Percentiles rank a stretch among this genome's conserved stretches.
These are phyloP conservation scores for Talaromyces nanjingensis DNA, from an alignment of 495 filamentous ascomycete genomes.

Conservation along the genomic window DNA sequence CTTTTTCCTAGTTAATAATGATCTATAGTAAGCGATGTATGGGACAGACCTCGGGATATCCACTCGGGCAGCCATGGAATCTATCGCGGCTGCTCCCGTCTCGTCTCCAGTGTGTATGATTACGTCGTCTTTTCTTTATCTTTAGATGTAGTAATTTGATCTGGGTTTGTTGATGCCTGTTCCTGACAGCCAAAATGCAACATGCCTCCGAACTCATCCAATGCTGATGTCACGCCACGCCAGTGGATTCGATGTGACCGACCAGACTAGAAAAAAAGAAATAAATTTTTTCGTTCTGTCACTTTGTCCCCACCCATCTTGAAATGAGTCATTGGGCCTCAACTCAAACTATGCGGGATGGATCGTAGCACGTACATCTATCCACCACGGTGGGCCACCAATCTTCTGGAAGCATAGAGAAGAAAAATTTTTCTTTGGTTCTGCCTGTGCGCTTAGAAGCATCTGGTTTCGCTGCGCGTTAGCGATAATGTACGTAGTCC, in stretches of 20 bases:
- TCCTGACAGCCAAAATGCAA: slow-evolving; percentile 2
- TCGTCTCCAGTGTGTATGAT: not conserved
- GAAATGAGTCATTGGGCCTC: slow-evolving; percentile 5
- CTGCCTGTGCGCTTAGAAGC: not conserved
- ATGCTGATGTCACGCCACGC: not conserved
- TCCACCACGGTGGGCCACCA: not conserved
- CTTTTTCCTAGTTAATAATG: not conserved
- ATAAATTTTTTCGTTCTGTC: not conserved
- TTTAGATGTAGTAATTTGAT: not conserved
- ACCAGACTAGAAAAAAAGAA: not conserved
- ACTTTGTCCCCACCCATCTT: not conserved
- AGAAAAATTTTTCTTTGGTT: not conserved
- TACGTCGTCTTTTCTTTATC: not conserved
- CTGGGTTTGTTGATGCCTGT: not conserved
- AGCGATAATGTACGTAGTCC: not conserved
- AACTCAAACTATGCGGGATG: not conserved
- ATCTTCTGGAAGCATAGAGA: slow-evolving; percentile 3
- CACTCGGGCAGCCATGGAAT: slow-evolving; percentile 3
- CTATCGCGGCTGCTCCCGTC: not conserved
- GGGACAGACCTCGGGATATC: not conserved
- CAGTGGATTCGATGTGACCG: not conserved
- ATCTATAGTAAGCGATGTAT: not conserved
- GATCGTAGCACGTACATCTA: not conserved
- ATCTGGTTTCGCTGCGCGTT: not conserved
- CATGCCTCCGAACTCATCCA: not conserved